These are phyloP conservation scores for Termitomyces sp. DNA, from an alignment of 768 basidiomycete species.

Conservation along the genomic window DNA sequence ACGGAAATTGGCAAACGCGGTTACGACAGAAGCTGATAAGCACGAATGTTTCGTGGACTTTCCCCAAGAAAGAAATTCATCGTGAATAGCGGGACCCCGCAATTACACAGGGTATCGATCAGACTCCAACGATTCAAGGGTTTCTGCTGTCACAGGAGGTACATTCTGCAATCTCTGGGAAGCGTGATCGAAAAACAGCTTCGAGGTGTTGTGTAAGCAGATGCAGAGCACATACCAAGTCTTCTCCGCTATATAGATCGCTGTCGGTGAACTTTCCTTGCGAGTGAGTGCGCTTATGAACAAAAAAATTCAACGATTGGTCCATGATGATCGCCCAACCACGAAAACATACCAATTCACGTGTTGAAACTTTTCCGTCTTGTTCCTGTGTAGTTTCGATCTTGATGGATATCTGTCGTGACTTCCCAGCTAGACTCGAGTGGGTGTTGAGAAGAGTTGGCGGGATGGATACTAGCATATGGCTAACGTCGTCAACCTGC, in stretches of 20 bases:
- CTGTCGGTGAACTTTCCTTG: not conserved
- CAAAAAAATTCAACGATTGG: not conserved
- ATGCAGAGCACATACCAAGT: not conserved
- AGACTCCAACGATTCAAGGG: not conserved
- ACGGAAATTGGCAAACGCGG: too few species aligned
- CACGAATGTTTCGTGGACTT: too few species aligned
- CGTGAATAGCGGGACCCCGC: not conserved
- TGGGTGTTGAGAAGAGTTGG: conserved; percentile 19
- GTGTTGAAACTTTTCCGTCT: not conserved
- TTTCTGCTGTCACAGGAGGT: not conserved
- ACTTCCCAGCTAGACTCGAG: conserved; percentile 4
- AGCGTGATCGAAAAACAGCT: not conserved
- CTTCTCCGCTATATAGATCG: not conserved
- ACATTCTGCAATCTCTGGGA: not conserved
- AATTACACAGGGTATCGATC: not conserved
- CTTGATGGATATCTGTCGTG: conserved; percentile 26
- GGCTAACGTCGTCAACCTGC: conserved; percentile 23
- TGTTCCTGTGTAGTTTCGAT: conserved; percentile 28
- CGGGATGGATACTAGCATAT: conserved; percentile 30
- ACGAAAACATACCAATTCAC: not conserved
- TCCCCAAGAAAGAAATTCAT: too few species aligned
- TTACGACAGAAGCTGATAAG: not conserved
- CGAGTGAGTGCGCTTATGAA: not conserved
- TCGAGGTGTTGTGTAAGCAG: not conserved
- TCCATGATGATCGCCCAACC: too few species aligned